Conservation (phyloP, 2,329 filamentous ascomycete genomes). For the Xylaria arbuscula region DNA sequence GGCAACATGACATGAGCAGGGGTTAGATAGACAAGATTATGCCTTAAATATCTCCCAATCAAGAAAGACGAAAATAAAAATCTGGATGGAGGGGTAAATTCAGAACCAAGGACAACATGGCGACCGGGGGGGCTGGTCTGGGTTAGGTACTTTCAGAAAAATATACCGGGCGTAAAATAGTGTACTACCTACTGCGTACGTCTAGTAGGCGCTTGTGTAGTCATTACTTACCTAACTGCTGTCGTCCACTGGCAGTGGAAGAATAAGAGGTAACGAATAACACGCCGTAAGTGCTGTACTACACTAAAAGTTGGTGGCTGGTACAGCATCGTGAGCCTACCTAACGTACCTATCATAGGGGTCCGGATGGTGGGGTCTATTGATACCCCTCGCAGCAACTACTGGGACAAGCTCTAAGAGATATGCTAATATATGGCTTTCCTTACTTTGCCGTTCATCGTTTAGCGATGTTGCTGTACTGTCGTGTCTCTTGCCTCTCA, state of each 20-base stretch:
- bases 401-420: not conserved
- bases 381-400: not conserved
- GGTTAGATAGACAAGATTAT: conserved; percentile 42
- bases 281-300: not conserved
- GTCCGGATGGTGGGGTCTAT: not conserved
- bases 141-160: conserved; percentile 28
- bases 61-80: not conserved
- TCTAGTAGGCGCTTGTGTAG: not conserved
- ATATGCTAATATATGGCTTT: not conserved
- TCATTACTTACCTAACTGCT: conserved; percentile 10
- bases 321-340: too few species aligned
- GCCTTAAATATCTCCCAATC: not conserved
- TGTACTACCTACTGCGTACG: not conserved
- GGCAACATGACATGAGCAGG: conserved; percentile 38
- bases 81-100: conserved; percentile 33
- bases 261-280: not conserved
- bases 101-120: conserved; percentile 5
- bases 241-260: not conserved
- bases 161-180: not conserved
- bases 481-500: not conserved
- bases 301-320: not conserved
- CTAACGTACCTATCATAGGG: too few species aligned
- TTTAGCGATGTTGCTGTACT: not conserved
- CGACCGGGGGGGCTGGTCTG: conserved; percentile 30
- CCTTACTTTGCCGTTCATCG: not conserved